These are phyloP conservation scores for Picochlorum sp. DNA, from an alignment of 139 green algal species.

Conservation along the genomic window DNA sequence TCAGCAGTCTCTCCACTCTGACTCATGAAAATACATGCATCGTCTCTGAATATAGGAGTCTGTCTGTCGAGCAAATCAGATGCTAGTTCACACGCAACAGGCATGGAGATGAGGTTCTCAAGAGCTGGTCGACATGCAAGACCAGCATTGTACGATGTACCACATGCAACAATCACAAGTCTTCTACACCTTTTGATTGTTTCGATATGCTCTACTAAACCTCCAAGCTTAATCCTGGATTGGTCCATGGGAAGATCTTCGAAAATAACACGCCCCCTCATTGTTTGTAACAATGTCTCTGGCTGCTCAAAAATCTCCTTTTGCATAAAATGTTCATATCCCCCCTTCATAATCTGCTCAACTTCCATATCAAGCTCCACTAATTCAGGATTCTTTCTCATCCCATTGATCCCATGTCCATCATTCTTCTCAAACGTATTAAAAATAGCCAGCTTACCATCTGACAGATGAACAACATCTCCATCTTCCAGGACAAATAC, in stretches of 20 bases:
- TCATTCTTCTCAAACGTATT: slow-evolving; percentile 38
- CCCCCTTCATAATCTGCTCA: slow-evolving; percentile 95
- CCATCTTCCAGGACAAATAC: slow-evolving; percentile 10
- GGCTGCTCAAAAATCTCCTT: slow-evolving; percentile 96
- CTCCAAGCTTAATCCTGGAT: slow-evolving; percentile 68
- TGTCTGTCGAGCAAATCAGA: slow-evolving; percentile 84
- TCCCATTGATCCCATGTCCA: slow-evolving; percentile 14
- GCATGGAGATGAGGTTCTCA: slow-evolving; percentile 46
- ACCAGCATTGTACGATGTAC: slow-evolving; percentile 83
- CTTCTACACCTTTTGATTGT: slow-evolving; percentile 66
- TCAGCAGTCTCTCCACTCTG: slow-evolving; percentile 95
- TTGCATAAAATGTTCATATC: slow-evolving; percentile 91
- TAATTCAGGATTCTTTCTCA: slow-evolving; percentile 53
- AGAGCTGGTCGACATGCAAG: slow-evolving; percentile 59
- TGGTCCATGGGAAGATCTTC: background rate
- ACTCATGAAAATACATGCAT: slow-evolving; percentile 87
- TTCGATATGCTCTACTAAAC: slow-evolving; percentile 52
- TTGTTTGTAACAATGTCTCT: slow-evolving; percentile 74
- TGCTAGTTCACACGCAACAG: slow-evolving; percentile 88
- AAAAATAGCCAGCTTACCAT: slow-evolving; percentile 64
- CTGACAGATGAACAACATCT: slow-evolving; percentile 58
- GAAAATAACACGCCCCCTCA: slow-evolving; percentile 68
- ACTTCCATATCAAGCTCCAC: slow-evolving; percentile 91
- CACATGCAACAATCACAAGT: slow-evolving; percentile 90
- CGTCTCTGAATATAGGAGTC: slow-evolving; percentile 84